These are phyloP conservation scores for Phoma sp. DNA, from an alignment of 2,329 filamentous ascomycete genomes.

Conservation along the genomic window DNA sequence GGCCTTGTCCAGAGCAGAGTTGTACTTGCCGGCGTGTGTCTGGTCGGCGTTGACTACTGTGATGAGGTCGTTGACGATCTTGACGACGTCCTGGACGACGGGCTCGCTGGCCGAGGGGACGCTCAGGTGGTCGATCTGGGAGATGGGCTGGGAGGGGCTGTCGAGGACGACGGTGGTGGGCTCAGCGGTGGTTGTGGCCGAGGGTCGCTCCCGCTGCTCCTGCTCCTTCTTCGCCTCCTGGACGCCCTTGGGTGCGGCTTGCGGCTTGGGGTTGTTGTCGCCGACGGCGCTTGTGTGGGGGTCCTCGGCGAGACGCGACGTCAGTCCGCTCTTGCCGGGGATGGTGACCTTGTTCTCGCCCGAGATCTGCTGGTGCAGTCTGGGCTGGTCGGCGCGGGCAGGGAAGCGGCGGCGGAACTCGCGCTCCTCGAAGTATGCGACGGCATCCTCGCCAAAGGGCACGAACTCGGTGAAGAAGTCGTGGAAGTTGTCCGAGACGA, in stretches of 20 bases:
- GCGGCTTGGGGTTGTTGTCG: conserved; percentile 49
- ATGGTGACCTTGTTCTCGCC: conserved; percentile 79
- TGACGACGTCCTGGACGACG: conserved; percentile 89
- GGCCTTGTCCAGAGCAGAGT: conserved; percentile 79
- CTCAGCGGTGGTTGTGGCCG: conserved; percentile 27
- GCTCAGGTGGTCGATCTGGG: conserved; percentile 79
- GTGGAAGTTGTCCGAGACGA: conserved; percentile 96
- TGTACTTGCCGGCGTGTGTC: conserved; percentile 75
- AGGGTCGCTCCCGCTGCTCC: conserved; percentile 35
- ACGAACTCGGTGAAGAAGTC: conserved; percentile 99
- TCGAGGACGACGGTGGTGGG: conserved; percentile 16
- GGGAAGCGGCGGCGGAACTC: conserved; percentile 89
- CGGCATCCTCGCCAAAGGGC: conserved; percentile 91
- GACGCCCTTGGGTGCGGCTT: conserved; percentile 28
- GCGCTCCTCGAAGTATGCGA: conserved; percentile 93
- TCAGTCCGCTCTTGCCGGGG: conserved; percentile 83
- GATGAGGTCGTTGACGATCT: conserved; percentile 96
- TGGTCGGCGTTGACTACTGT: conserved; percentile 89
- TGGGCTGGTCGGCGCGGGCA: conserved; percentile 50
- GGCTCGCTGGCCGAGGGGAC: conserved; percentile 81
- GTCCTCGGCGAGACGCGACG: conserved; percentile 76
- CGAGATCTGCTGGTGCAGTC: conserved; percentile 56
- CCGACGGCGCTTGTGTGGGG: conserved; percentile 69
- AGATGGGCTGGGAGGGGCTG: conserved; percentile 32
- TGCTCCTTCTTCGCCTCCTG: conserved; percentile 43